Conservation (phyloP, 2,329 filamentous ascomycete species). For the Hymenoscyphus fructigenus region DNA sequence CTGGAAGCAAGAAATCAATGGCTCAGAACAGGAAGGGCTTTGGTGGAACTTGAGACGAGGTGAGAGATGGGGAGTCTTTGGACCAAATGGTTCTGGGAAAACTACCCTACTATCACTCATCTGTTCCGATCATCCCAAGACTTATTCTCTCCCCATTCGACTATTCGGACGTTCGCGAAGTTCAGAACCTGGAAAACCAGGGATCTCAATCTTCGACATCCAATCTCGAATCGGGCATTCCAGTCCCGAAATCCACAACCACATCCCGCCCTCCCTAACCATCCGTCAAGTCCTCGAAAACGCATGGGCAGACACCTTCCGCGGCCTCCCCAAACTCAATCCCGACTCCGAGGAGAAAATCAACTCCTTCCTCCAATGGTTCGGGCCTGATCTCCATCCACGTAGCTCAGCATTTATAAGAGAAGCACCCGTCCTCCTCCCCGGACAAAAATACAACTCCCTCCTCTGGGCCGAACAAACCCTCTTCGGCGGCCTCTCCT, state of each 20-base stretch:
- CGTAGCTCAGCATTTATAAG: conserved; percentile 19
- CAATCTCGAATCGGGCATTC: conserved; percentile 89
- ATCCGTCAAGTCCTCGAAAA: conserved; percentile 76
- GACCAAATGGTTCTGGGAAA: conserved; percentile 92
- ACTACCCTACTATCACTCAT: conserved; percentile 91
- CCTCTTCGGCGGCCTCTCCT: conserved; percentile 72
- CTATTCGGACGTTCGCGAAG: conserved; percentile 82
- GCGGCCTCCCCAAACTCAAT: conserved; percentile 65
- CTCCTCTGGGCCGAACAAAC: conserved; percentile 62
- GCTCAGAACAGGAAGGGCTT: conserved; percentile 55
- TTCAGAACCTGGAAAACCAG: conserved; percentile 64
- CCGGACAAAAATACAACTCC: neutral
- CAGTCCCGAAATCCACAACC: conserved; percentile 88
- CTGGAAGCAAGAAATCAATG: conserved; percentile 64
- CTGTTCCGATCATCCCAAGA: conserved; percentile 92
- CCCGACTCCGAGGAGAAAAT: conserved; percentile 57
- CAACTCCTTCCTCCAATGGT: conserved; percentile 71
- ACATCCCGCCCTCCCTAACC: conserved; percentile 78
- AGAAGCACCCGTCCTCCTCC: neutral
- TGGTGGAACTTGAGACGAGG: conserved; percentile 81
- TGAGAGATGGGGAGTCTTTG: conserved; percentile 89
- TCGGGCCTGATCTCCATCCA: conserved; percentile 70
- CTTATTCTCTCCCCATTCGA: conserved; percentile 83
- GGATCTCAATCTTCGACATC: conserved; percentile 89
- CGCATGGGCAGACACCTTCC: conserved; percentile 88